phyloP scores from a whole-genome alignment of 805 yeast genomes.

The Lipomyces yamadae region DNA sequence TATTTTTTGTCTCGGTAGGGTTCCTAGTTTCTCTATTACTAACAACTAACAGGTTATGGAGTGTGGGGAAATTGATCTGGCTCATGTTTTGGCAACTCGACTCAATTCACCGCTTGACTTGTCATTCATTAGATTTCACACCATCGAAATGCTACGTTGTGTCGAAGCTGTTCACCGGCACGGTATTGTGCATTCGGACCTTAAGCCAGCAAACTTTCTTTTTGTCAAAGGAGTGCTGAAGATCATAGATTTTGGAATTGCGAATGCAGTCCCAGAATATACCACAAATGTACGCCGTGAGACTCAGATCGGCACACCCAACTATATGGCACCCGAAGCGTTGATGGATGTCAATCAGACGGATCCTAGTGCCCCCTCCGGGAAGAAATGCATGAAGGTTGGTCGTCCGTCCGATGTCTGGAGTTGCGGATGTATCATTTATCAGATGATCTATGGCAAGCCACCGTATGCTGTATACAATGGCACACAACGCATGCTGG shows the following conservation, averaged over 20 bases:
- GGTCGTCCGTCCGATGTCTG: slow-evolving; percentile 96
- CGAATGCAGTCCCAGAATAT: slow-evolving; percentile 92
- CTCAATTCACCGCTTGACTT: slow-evolving; percentile 60
- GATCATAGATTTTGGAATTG: slow-evolving; percentile 87
- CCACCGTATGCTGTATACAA: slow-evolving; percentile 86
- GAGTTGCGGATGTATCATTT: slow-evolving; percentile 96
- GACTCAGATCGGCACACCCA: slow-evolving; percentile 92
- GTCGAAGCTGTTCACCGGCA: slow-evolving; percentile 85
- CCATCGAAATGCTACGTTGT: slow-evolving; percentile 78
- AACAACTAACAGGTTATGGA: slow-evolving; percentile 62
- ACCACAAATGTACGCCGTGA: slow-evolving; percentile 89
- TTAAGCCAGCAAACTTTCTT: slow-evolving; percentile 61
- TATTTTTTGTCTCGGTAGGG: neutral
- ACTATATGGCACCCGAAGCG: slow-evolving; percentile 98
- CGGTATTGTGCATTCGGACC: slow-evolving; percentile 83
- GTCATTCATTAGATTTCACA: slow-evolving; percentile 78
- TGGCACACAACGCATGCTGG: slow-evolving; percentile 77
- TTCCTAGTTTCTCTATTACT: neutral
- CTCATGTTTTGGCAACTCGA: slow-evolving; percentile 72
- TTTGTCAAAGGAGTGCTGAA: slow-evolving; percentile 79
- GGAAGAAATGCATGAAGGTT: slow-evolving; percentile 61
- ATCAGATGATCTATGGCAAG: slow-evolving; percentile 91
- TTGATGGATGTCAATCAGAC: slow-evolving; percentile 60
- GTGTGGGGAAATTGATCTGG: slow-evolving; percentile 89
- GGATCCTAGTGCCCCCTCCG: slow-evolving; percentile 48